These are phyloP conservation scores for Sugiyamaella qingdaonensis DNA, from an alignment of 805 yeast genomes.

Conservation along the genomic window DNA sequence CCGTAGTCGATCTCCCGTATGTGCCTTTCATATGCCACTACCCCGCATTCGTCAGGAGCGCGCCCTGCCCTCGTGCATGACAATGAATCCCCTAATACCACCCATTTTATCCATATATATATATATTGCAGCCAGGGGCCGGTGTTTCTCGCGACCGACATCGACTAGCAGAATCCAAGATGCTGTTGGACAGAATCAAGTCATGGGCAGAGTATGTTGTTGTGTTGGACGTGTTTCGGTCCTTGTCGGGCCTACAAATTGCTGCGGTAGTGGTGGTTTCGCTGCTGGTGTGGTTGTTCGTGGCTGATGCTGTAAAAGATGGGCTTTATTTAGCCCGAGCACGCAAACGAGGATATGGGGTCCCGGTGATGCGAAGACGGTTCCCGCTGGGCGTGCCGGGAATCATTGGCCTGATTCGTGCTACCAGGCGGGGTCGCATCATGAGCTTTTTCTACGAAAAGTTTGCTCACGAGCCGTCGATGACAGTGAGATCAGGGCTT, in stretches of 20 bases:
- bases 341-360: background rate
- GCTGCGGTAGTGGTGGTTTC: background rate
- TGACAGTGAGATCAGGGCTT: background rate
- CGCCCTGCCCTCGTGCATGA: no score
- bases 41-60: no score
- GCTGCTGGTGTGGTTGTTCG: background rate
- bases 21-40: no score
- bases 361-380: background rate
- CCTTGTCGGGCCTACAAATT: background rate
- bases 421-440: background rate
- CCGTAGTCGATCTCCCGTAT: no score
- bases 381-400: background rate
- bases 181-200: no score
- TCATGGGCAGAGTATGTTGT: no score
- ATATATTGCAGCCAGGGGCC: no score
- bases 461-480: background rate
- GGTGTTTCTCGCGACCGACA: no score
- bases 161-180: no score
- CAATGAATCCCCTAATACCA: no score
- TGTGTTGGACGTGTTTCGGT: no score
- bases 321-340: background rate
- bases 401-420: background rate
- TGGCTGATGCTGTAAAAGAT: background rate
- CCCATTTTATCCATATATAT: no score
- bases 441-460: background rate